Evolutionary conservation across 2,329 filamentous ascomycete genomes (phyloP).

Genomic region (Fusarium lateritium): DNA sequence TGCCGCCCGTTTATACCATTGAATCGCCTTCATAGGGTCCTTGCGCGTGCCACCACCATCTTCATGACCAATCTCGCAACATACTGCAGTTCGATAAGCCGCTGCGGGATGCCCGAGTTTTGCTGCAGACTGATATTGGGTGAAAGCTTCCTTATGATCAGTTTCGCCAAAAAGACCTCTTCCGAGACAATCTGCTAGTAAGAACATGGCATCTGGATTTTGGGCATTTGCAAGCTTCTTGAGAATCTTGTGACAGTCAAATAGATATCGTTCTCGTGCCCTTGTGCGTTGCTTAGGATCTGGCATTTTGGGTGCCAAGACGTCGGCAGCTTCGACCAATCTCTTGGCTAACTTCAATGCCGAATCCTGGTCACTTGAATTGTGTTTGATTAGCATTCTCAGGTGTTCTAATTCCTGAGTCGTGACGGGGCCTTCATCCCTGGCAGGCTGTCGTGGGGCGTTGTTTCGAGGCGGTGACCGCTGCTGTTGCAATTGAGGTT

Average conservation of each 20-base stretch:
- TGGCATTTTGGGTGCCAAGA: constrained; percentile 74
- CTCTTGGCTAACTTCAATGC: constrained; percentile 85
- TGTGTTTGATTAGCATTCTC: constrained; percentile 76
- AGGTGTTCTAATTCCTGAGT: constrained; percentile 83
- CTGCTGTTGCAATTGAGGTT: constrained; percentile 54
- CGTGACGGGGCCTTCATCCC: constrained; percentile 72
- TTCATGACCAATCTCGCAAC: constrained; percentile 95
- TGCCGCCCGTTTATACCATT: constrained; percentile 97
- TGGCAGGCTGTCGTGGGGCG: constrained; percentile 46
- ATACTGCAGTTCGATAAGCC: constrained; percentile 95
- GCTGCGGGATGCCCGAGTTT: constrained; percentile 89
- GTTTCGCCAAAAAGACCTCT: constrained; percentile 84
- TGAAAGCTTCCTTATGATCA: constrained; percentile 94
- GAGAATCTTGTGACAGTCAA: constrained; percentile 90
- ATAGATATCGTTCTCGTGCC: constrained; percentile 84
- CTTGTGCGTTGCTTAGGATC: constrained; percentile 82
- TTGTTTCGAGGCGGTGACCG: constrained; percentile 49
- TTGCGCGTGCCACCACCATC: constrained; percentile 93
- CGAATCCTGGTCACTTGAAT: constrained; percentile 79
- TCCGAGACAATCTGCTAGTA: constrained; percentile 90
- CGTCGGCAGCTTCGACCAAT: constrained; percentile 85
- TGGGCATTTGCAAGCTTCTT: constrained; percentile 86
- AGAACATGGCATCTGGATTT: constrained; percentile 92
- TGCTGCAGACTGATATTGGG: constrained; percentile 92
- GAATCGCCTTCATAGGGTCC: constrained; percentile 93